phyloP scores from a whole-genome alignment of 108 stramenopile genomes.

The Chaetoceros tenuissimus region DNA sequence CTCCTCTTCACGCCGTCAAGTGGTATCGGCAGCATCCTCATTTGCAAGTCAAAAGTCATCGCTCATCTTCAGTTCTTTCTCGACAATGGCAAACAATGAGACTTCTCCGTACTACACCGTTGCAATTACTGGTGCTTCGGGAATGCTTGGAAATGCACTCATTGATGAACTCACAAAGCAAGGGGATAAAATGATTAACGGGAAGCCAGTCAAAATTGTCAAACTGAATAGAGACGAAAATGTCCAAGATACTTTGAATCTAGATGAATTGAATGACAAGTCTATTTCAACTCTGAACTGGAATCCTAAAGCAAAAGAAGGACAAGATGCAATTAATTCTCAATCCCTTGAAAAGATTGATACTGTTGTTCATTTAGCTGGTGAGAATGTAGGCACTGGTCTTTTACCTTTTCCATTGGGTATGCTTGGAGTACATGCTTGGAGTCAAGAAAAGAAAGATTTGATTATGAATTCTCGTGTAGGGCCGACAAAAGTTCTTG shows the following conservation, averaged over 20 bases:
- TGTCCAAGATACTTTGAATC: constrained; percentile 3
- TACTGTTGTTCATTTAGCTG: constrained; percentile 37
- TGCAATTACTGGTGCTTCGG: constrained; percentile 38
- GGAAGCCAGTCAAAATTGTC: constrained; percentile 41
- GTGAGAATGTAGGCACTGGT: constrained; percentile 47
- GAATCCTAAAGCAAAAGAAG: constrained; percentile 27
- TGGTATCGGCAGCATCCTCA: no score
- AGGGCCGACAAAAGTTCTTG: constrained; percentile 24
- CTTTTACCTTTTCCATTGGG: constrained; percentile 28
- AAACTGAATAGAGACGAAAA: constrained; percentile 9
- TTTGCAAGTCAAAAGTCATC: no score
- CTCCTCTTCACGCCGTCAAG: no score
- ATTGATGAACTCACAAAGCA: constrained; percentile 24
- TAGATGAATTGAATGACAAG: no score
- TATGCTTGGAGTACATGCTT: constrained; percentile 39
- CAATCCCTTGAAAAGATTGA: constrained; percentile 23
- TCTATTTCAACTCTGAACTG: constrained; percentile 16
- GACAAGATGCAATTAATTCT: constrained; percentile 17
- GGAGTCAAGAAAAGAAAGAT: constrained; percentile 40
- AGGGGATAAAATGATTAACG: constrained; percentile 16
- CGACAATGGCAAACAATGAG: constrained; percentile 1
- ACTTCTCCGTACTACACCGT: constrained; percentile 33
- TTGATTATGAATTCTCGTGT: constrained; percentile 39
- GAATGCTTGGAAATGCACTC: constrained; percentile 40
- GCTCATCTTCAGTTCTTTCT: constrained; percentile 1